A percentile compares a stretch with the other conserved stretches of the same genome.
These are phyloP conservation scores for Chaetomium fimeti DNA, from an alignment of 495 filamentous ascomycete genomes.

Conservation along the genomic window DNA sequence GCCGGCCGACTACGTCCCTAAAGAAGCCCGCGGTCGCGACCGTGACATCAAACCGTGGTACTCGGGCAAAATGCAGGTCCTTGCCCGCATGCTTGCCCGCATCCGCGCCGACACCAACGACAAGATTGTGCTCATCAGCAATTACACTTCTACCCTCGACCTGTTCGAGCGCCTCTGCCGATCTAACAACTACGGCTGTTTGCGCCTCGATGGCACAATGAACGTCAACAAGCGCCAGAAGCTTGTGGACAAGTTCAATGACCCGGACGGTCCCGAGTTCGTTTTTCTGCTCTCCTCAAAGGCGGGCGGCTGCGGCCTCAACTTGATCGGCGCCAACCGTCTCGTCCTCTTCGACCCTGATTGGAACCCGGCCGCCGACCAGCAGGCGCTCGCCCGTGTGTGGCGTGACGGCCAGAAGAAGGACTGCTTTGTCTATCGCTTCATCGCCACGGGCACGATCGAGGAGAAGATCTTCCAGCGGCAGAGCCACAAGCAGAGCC, in stretches of 20 bases:
- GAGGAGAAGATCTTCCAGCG: slow-evolving; percentile 99
- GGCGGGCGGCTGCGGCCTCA: slow-evolving; percentile 94
- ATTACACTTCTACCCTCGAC: slow-evolving; percentile 96
- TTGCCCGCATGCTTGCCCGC: slow-evolving; percentile 95
- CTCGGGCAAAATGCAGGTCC: slow-evolving; percentile 96
- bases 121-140: slow-evolving; percentile 98
- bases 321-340: slow-evolving; percentile 95
- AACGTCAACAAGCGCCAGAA: slow-evolving; percentile 95
- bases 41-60: slow-evolving; percentile 95
- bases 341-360: slow-evolving; percentile 97
- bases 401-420: slow-evolving; percentile 99
- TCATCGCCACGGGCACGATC: slow-evolving; percentile 96
- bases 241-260: slow-evolving; percentile 97
- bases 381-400: slow-evolving; percentile 93
- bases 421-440: slow-evolving; percentile 98
- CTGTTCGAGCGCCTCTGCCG: slow-evolving; percentile 92
- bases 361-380: slow-evolving; percentile 98
- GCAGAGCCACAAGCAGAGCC: slow-evolving; percentile 94
- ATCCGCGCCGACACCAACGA: slow-evolving; percentile 97
- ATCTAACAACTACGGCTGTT: slow-evolving; percentile 72
- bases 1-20: slow-evolving; percentile 85
- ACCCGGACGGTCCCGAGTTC: slow-evolving; percentile 87
- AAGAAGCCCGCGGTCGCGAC: slow-evolving; percentile 83
- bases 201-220: slow-evolving; percentile 96
- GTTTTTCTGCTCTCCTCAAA: slow-evolving; percentile 95